Evolutionary conservation across 2,329 filamentous ascomycete genomes (phyloP), one percentile per base, ranked within the genome.

Genomic region (Sporothrix pallida): DNA sequence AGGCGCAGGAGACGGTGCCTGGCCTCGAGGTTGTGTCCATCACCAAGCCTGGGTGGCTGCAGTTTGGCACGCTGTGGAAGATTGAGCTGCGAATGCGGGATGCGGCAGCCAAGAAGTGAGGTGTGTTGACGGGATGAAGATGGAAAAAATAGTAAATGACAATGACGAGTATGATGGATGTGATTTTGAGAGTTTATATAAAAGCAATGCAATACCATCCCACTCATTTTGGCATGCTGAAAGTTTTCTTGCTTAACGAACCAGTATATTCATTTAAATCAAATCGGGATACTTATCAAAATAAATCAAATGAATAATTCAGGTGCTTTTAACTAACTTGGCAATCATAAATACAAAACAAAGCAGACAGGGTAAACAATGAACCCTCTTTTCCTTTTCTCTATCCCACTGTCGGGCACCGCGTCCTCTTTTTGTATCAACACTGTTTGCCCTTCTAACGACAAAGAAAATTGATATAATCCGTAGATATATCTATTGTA

Each of bases 61-160:
- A 90, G 78, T 82, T 86, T 70, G 89, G 89, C 2, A 91, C 89
- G 0, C 84, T 88, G 71, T 82, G 88, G 70, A 86, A 87, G 83
- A 81, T 91, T 73, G 89, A 91, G 80, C 79, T 91, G 74, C 84
- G 81, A 75, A 81, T 88, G 58, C 79, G 77, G 69, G 67, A n/a
- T 23, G 46, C 9, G 6, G 52, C 67, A 65, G 67, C 17, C 20
- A 48, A 68, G 48, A 69, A 72, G 20, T 58, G 15, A 70, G 12
- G 15, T 17, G 15, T 42, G 58, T 4, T 62, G 58, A 44, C 37
- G 2, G 7, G 8, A 20, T 26, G 26, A 67, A 3, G 42, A 44
- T 5, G 12, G 9, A 44, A 13, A 9, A 9, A 8, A n/a, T 26
- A 26, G 23, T 26, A 10, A 44, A n/a, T 1, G 4, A 3, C 8